These are phyloP conservation scores for Trebouxia sp. DNA, from an alignment of 139 green algal genomes.

Conservation along the genomic window DNA sequence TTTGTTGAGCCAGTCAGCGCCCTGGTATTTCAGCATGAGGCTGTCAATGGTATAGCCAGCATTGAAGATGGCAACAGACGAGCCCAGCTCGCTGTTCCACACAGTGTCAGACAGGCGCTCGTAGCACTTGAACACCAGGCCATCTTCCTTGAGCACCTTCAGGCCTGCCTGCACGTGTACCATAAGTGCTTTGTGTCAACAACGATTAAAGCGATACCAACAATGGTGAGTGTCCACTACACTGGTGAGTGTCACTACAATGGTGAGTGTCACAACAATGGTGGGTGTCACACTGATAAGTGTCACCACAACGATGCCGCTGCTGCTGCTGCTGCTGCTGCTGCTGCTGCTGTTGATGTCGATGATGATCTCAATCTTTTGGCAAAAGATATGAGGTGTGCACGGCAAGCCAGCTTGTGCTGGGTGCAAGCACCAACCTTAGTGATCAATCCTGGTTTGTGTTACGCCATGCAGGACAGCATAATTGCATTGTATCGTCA, in stretches of 20 bases:
- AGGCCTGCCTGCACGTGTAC: slow-evolving; percentile 42
- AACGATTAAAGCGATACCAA: no score
- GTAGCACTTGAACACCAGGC: slow-evolving; percentile 47
- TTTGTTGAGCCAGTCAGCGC: slow-evolving; percentile 39
- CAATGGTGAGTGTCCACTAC: no score
- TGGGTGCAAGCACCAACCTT: no score
- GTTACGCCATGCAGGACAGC: neutral
- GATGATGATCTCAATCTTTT: no score
- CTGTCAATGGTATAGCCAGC: slow-evolving; percentile 56
- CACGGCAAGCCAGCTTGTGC: no score
- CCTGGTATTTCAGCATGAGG: slow-evolving; percentile 61
- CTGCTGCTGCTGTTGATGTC: no score
- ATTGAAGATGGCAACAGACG: slow-evolving; percentile 46
- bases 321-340: no score
- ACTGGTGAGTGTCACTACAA: neutral
- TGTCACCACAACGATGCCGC: neutral
- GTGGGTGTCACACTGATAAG: neutral
- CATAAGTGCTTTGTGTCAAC: no score
- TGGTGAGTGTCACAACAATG: neutral
- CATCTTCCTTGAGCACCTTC: slow-evolving; percentile 37
- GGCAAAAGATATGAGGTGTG: no score
- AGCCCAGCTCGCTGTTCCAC: slow-evolving; percentile 50
- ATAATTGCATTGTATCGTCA: neutral
- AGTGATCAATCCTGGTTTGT: no score
- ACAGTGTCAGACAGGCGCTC: slow-evolving; percentile 44